Evolutionary conservation across 768 basidiomycete species (phyloP).

Genomic region (Termitomyces sp.): DNA sequence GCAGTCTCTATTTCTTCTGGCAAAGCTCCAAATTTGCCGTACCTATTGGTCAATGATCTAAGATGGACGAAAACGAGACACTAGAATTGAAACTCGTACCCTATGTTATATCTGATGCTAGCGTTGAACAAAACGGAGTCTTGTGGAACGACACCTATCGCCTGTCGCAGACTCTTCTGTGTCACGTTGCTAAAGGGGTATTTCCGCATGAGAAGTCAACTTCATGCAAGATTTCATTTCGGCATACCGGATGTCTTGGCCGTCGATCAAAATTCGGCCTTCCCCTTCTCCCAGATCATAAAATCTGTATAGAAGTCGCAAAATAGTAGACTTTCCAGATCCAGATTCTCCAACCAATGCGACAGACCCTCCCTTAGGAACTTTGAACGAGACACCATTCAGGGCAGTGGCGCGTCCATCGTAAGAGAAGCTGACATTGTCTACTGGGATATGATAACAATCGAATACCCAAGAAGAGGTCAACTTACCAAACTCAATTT

Average conservation of each 20-base stretch:
- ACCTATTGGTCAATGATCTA: slow-evolving; percentile 31
- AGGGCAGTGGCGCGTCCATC: slow-evolving; percentile 66
- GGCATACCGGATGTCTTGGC: slow-evolving; percentile 63
- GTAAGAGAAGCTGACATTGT: slow-evolving; percentile 86
- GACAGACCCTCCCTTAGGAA: slow-evolving; percentile 82
- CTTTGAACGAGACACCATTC: slow-evolving; percentile 77
- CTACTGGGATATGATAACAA: slow-evolving; percentile 27
- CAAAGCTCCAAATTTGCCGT: slow-evolving; percentile 70
- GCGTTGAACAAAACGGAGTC: slow-evolving; percentile 72
- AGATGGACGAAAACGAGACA: slow-evolving; percentile 2
- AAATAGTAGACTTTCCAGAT: slow-evolving; percentile 76
- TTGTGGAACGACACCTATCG: slow-evolving; percentile 90
- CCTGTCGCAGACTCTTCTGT: slow-evolving; percentile 67
- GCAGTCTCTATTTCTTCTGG: slow-evolving; percentile 74
- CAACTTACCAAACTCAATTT: slow-evolving; percentile 76
- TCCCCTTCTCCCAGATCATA: slow-evolving; percentile 82
- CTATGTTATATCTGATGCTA: slow-evolving; percentile 69
- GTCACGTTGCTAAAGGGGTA: slow-evolving; percentile 63
- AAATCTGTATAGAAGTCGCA: slow-evolving; percentile 88
- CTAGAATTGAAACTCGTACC: slow-evolving; percentile 28
- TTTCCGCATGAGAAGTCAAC: neutral
- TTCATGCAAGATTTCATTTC: neutral
- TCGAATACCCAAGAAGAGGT: neutral
- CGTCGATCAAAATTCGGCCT: slow-evolving; percentile 79
- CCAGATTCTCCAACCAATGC: slow-evolving; percentile 87